Evolutionary conservation across 192 early-diverging fungal species (phyloP), one percentile per base, ranked within the genome.

Genomic region (Coemansia sp.): DNA sequence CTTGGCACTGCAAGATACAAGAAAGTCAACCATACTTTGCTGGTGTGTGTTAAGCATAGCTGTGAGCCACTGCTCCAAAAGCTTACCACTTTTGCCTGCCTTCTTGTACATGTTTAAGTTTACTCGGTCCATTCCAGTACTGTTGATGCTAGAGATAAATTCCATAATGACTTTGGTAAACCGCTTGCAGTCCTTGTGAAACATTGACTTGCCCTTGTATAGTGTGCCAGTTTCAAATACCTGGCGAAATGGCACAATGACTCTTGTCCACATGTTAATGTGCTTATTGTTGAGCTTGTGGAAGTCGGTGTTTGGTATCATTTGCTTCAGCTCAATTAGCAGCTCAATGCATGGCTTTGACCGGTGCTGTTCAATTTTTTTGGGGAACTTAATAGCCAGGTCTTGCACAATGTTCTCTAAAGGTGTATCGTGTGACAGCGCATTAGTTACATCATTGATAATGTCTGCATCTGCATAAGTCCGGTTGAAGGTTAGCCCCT

Each of bases 181-280:
- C 16, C 66, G 57, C 54, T 74, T 74, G 53, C 72, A 68, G 5
- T 74, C 72, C 48, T 56, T 65, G 32, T 68, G 65, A 40, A 74
- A 61, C 18, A 57, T 33, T 5, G 57, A 59, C 29, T 74, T 74
- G 22, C 72, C 66, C 50, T 67, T 68, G 48, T 60, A 68, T 24
- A 68, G 42, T 23, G 50, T 23, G 2, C 72, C 72, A 1, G 45
- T 24, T 6, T 64, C 54, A 46, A 62, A 67, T 14, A 68, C 30
- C 9, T 68, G 65, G n/a, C 72, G 56, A 47, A 74, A 74, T 0
- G 72, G 72, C 11, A 65, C 72, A 32, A 74, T 74, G 1, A 38
- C 51, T 10, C 72, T 45, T 0, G 72, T 74, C 72, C 72, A 74
- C 72, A 74, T 74, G 28, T 74, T 74, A 43, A 68, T 61, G 28